phyloP scores from a whole-genome alignment of 2,329 filamentous ascomycete genomes.

The Fusarium pseudoanthophilum region DNA sequence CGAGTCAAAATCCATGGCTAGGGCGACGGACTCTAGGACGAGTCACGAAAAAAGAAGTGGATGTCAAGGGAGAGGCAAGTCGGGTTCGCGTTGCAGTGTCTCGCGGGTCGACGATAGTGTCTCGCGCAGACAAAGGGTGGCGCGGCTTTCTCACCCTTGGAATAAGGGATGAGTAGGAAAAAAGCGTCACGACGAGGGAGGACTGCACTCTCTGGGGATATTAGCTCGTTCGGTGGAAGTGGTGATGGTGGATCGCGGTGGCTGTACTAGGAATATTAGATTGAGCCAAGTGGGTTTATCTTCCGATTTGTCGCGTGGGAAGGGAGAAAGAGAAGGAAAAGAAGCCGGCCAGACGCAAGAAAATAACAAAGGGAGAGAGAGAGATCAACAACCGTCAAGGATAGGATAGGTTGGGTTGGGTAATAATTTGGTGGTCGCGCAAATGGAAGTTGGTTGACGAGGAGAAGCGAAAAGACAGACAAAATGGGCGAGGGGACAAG shows the following conservation, averaged over 20 bases:
- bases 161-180: conserved; percentile 10
- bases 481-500: conserved; percentile 11
- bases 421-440: conserved; percentile 20
- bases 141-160: conserved; percentile 7
- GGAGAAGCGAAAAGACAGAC: conserved; percentile 16
- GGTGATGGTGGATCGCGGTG: conserved; percentile 30
- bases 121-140: conserved; percentile 21
- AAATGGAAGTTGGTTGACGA: conserved; percentile 24
- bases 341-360: neutral
- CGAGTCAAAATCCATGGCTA: conserved; percentile 45
- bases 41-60: conserved; percentile 22
- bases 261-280: conserved; percentile 20
- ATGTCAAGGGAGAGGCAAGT: conserved; percentile 24
- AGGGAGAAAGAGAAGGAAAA: neutral
- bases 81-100: conserved; percentile 1
- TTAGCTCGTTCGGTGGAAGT: conserved; percentile 25
- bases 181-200: neutral
- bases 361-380: neutral
- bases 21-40: conserved; percentile 21
- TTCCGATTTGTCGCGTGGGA: neutral
- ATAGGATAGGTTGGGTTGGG: neutral
- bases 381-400: neutral
- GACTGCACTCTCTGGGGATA: conserved; percentile 8
- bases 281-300: conserved; percentile 18
- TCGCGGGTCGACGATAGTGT: conserved; percentile 1